phyloP scores from a whole-genome alignment of 306 rosid genomes.

The Oemleria cerasiformis region DNA sequence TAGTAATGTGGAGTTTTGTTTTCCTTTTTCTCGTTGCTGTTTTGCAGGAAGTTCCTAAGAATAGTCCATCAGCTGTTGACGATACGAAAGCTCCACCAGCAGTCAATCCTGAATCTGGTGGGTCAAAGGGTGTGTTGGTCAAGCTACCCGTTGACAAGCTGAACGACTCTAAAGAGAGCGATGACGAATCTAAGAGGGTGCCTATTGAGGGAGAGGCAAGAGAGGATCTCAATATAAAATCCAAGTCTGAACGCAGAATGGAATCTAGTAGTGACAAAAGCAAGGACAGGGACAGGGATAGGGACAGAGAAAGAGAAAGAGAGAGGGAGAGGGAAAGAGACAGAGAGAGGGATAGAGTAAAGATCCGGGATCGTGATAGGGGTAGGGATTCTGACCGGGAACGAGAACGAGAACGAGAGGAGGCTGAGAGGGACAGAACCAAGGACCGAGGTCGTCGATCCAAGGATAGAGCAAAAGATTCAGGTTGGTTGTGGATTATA shows the following conservation, averaged over 20 bases:
- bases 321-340: slow-evolving; percentile 44
- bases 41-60: slow-evolving; percentile 57
- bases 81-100: slow-evolving; percentile 44
- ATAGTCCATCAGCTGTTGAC: slow-evolving; percentile 49
- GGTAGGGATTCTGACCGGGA: slow-evolving; percentile 88
- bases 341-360: slow-evolving; percentile 41
- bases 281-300: slow-evolving; percentile 47
- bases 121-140: slow-evolving; percentile 44
- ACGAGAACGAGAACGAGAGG: slow-evolving; percentile 58
- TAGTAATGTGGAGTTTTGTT: neutral
- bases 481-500: slow-evolving; percentile 39
- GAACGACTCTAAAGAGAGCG: slow-evolving; percentile 57
- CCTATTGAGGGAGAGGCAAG: slow-evolving; percentile 50
- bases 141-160: slow-evolving; percentile 55
- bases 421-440: slow-evolving; percentile 61
- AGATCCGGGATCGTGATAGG: slow-evolving; percentile 72
- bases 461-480: slow-evolving; percentile 80
- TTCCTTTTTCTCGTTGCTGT: neutral
- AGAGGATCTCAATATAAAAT: slow-evolving; percentile 52
- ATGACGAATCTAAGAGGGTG: slow-evolving; percentile 59
- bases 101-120: slow-evolving; percentile 41
- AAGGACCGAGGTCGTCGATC: slow-evolving; percentile 62
- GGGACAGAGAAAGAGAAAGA: slow-evolving; percentile 44
- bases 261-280: slow-evolving; percentile 54
- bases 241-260: slow-evolving; percentile 56